Conservation (phyloP, 306 rosid species). For the Carpinus viminea region DNA sequence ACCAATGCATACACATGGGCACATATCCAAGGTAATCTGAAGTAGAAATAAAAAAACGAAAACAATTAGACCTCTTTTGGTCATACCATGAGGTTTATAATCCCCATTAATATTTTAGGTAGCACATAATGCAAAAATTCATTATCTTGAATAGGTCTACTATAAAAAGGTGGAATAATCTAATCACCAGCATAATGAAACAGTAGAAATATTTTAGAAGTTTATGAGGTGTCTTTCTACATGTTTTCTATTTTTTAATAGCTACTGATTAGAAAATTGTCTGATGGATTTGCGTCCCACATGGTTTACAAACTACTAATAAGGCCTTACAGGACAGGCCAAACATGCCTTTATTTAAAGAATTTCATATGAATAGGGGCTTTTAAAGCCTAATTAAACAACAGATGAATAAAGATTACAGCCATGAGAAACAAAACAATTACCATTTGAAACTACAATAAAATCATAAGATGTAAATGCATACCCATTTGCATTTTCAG, state of each 20-base stretch:
- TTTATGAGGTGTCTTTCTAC: background rate
- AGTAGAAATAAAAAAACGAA: background rate
- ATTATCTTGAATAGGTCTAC: background rate
- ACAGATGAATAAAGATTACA: background rate
- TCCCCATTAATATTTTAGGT: background rate
- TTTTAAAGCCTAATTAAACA: background rate
- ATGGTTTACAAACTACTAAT: background rate
- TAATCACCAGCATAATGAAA: background rate
- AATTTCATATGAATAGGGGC: background rate
- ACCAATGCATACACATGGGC: background rate
- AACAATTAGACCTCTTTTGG: background rate
- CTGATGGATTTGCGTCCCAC: background rate
- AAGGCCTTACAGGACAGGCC: background rate
- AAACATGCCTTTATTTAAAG: background rate
- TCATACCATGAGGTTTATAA: background rate
- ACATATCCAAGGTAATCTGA: background rate
- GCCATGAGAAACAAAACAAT: background rate
- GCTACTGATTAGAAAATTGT: background rate
- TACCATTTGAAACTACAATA: slow-evolving; percentile 10
- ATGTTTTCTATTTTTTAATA: background rate
- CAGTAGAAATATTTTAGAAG: background rate
- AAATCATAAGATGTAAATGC: slow-evolving; percentile 18
- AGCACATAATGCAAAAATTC: background rate
- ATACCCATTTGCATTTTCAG: slow-evolving; percentile 89
- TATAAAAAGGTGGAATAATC: background rate